A percentile compares a stretch with the other conserved stretches of the same genome.
These are phyloP conservation scores for Fusarium falciforme DNA, from an alignment of 2,329 filamentous ascomycete genomes.

Conservation along the genomic window DNA sequence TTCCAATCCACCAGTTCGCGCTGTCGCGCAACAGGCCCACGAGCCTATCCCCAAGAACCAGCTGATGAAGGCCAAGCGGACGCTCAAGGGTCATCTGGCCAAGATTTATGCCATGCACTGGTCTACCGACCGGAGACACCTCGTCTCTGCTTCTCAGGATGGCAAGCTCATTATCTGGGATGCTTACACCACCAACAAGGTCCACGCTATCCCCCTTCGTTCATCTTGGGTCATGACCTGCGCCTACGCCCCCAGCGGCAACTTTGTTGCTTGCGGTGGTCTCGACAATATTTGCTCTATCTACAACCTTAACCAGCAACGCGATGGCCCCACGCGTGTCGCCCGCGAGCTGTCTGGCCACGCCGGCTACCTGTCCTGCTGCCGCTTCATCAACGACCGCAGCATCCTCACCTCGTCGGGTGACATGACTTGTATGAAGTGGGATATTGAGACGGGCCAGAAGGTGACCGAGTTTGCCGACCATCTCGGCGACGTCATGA, in stretches of 20 bases:
- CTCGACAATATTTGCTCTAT: constrained; percentile 99
- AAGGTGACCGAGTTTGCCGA: constrained; percentile 99
- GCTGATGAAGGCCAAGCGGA: constrained; percentile 97
- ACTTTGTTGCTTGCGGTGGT: constrained; percentile 98
- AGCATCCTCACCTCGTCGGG: constrained; percentile 98
- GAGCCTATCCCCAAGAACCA: constrained; percentile 90
- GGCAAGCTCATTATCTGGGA: constrained; percentile 99
- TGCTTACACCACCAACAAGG: constrained; percentile 99
- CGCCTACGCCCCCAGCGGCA: constrained; percentile 97
- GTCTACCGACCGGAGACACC: constrained; percentile 97
- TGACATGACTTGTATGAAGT: constrained; percentile 99
- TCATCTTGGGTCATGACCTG: constrained; percentile 99
- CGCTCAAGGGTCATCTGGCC: constrained; percentile 95
- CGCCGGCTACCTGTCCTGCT: constrained; percentile 97
- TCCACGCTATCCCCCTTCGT: constrained; percentile 95
- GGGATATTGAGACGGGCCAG: constrained; percentile 98
- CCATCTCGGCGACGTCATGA: constrained; percentile 99
- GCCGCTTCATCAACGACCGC: constrained; percentile 98
- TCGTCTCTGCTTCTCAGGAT: constrained; percentile 97
- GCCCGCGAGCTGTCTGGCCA: constrained; percentile 96
- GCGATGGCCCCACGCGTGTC: constrained; percentile 96
- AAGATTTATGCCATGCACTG: constrained; percentile 99
- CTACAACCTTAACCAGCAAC: constrained; percentile 94
- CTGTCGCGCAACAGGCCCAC: constrained; percentile 91
- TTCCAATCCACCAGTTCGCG: constrained; percentile 73